Percentiles rank a stretch among this genome's conserved stretches.
These are phyloP conservation scores for Macadamia integrifolia DNA, from an alignment of 164 flowering plant genomes.

Conservation along the genomic window DNA sequence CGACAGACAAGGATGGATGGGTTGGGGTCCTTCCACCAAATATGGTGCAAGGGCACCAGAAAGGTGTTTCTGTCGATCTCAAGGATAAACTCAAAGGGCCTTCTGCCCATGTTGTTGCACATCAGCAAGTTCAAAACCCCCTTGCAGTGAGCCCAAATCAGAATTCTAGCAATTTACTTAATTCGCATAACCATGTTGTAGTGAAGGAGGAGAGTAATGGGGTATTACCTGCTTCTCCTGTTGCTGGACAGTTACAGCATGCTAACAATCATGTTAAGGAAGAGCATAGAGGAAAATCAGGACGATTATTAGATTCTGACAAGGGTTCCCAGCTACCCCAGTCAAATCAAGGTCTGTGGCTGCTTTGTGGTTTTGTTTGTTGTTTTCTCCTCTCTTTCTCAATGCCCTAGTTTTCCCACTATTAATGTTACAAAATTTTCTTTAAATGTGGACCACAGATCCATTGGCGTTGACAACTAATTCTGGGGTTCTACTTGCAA, in stretches of 20 bases:
- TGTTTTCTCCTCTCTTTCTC: not conserved
- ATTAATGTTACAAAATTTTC: not conserved
- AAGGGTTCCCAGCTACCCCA: slow-evolving; percentile 4
- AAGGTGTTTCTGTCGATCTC: slow-evolving; percentile 3
- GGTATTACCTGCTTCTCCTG: slow-evolving; percentile 5
- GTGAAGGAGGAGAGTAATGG: slow-evolving; percentile 14
- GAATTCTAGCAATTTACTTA: not conserved
- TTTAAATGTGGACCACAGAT: slow-evolving; percentile 7
- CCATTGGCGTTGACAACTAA: slow-evolving; percentile 11
- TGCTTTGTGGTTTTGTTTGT: not conserved
- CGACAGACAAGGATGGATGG: slow-evolving; percentile 5
- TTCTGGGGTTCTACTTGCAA: slow-evolving; percentile 10
- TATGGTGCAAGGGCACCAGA: slow-evolving; percentile 1
- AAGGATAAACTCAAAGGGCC: slow-evolving; percentile 11
- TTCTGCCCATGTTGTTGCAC: not conserved
- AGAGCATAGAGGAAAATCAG: slow-evolving; percentile 6
- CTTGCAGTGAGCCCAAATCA: not conserved
- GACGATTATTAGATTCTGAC: not conserved
- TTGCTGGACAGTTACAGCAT: slow-evolving; percentile 5
- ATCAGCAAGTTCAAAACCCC: slow-evolving; percentile 9
- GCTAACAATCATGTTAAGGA: slow-evolving; percentile 4
- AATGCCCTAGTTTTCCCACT: too few species aligned
- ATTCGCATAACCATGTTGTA: not conserved
- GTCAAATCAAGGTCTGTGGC: slow-evolving; percentile 12
- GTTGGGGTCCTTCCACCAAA: slow-evolving; percentile 2